Conservation (phyloP, 2,329 filamentous ascomycete genomes). For the Aspergillus viridinutans region DNA sequence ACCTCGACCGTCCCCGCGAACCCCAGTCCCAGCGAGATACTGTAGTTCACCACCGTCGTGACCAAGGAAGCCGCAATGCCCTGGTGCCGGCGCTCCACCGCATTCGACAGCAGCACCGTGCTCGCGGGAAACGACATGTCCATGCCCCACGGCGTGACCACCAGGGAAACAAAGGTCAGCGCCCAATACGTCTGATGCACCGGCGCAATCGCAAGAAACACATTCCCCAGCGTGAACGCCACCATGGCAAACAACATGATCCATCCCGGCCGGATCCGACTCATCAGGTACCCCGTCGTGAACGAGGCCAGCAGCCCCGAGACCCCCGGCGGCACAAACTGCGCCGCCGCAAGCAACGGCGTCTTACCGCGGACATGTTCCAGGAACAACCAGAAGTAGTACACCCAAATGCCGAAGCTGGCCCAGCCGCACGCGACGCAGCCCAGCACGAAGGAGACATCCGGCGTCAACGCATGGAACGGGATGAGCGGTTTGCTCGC, state of each 20-base stretch:
- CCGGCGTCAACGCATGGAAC: conserved; percentile 40
- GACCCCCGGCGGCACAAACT: conserved; percentile 7
- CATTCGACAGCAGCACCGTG: conserved; percentile 10
- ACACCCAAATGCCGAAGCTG: conserved; percentile 41
- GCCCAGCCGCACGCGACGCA: conserved; percentile 42
- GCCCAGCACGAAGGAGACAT: conserved; percentile 32
- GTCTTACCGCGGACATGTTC: not conserved
- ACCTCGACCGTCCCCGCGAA: conserved; percentile 13
- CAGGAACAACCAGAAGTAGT: conserved; percentile 22
- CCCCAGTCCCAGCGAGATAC: conserved; percentile 13
- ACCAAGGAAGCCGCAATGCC: conserved; percentile 9
- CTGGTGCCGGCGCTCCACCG: conserved; percentile 8
- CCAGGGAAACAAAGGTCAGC: conserved; percentile 1
- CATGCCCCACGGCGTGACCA: conserved; percentile 7
- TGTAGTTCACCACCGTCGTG: conserved; percentile 12
- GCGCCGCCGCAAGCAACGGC: conserved; percentile 6
- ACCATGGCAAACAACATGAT: conserved; percentile 14
- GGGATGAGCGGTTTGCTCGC: conserved; percentile 49
- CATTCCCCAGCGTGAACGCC: conserved; percentile 4
- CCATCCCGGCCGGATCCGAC: conserved; percentile 6
- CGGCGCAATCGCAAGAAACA: conserved; percentile 10
- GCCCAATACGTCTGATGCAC: conserved; percentile 9
- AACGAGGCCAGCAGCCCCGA: conserved; percentile 10
- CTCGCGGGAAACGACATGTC: conserved; percentile 13
- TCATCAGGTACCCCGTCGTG: conserved; percentile 10